Conservation (phyloP, 2,329 filamentous ascomycete genomes). For the Dryadomyces quercivorus region DNA sequence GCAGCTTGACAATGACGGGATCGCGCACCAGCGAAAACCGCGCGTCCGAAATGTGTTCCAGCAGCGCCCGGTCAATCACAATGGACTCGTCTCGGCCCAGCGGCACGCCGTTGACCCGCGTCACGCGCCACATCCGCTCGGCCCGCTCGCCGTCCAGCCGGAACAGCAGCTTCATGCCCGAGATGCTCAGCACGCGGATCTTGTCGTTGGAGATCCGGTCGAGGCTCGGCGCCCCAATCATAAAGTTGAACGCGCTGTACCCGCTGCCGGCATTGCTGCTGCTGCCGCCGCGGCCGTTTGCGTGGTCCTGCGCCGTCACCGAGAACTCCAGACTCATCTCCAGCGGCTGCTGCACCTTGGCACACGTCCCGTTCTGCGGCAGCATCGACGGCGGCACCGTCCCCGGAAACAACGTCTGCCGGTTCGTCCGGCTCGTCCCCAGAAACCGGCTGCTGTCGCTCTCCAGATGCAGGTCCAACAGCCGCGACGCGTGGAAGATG, state of each 20-base stretch:
- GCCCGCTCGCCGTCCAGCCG: slow-evolving; percentile 44
- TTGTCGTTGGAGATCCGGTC: slow-evolving; percentile 31
- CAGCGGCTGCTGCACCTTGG: slow-evolving; percentile 55
- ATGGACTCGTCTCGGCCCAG: slow-evolving; percentile 83
- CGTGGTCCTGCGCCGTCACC: slow-evolving; percentile 26
- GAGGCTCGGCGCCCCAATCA: slow-evolving; percentile 34
- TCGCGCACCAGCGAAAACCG: slow-evolving; percentile 74
- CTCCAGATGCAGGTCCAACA: slow-evolving; percentile 53
- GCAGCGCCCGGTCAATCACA: slow-evolving; percentile 63
- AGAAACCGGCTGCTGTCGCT: neutral
- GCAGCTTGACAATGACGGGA: slow-evolving; percentile 27
- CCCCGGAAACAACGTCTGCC: slow-evolving; percentile 87
- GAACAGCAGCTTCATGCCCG: slow-evolving; percentile 52
- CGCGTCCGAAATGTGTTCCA: slow-evolving; percentile 67
- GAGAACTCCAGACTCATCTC: slow-evolving; percentile 59
- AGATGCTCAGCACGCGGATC: slow-evolving; percentile 37
- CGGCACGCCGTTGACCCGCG: slow-evolving; percentile 66
- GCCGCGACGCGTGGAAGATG: slow-evolving; percentile 76
- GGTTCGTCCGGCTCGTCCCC: slow-evolving; percentile 25
- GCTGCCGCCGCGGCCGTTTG: slow-evolving; percentile 13
- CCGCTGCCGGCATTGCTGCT: slow-evolving; percentile 13
- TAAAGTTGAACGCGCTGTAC: slow-evolving; percentile 30
- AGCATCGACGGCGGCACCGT: slow-evolving; percentile 69
- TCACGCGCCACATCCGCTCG: slow-evolving; percentile 53
- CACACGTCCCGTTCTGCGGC: slow-evolving; percentile 65